phyloP scores from a whole-genome alignment of 768 basidiomycete species.

The Gymnopilus junonius region DNA sequence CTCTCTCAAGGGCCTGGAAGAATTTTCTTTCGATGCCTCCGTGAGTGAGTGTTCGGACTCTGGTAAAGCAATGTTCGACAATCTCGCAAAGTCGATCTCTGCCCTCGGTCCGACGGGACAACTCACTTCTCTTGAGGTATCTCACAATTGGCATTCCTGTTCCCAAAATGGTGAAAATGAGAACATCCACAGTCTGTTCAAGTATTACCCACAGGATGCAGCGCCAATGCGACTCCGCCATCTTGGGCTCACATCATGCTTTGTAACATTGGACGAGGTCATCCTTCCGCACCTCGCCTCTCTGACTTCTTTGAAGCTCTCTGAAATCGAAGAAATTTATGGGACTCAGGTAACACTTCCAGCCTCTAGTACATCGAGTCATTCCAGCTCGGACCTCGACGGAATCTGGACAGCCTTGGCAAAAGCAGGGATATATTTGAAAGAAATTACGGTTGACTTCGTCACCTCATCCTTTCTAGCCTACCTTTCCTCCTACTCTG shows the following conservation, averaged over 20 bases:
- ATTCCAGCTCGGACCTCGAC: neutral
- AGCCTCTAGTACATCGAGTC: no score
- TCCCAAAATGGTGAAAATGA: neutral
- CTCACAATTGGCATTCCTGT: neutral
- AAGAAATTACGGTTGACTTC: neutral
- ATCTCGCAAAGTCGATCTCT: neutral
- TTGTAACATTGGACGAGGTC: neutral
- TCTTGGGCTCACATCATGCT: neutral
- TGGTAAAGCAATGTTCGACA: neutral
- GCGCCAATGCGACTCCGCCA: neutral
- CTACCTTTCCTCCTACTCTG: constrained; percentile 8
- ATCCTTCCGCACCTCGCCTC: neutral
- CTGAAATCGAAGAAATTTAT: neutral
- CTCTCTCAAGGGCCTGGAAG: neutral
- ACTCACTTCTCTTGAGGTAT: neutral
- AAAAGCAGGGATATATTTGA: neutral
- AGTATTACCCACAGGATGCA: neutral
- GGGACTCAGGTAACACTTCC: no score
- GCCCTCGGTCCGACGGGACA: no score
- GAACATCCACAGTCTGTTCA: neutral
- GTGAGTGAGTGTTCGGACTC: neutral
- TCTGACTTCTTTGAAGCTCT: neutral
- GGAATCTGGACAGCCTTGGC: neutral
- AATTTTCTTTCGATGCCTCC: neutral
- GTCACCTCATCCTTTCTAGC: neutral